A percentile compares a stretch with the other conserved stretches of the same genome.
phyloP scores from a whole-genome alignment of 1,139 yeast species.

The Debaryomyces coudertii region DNA sequence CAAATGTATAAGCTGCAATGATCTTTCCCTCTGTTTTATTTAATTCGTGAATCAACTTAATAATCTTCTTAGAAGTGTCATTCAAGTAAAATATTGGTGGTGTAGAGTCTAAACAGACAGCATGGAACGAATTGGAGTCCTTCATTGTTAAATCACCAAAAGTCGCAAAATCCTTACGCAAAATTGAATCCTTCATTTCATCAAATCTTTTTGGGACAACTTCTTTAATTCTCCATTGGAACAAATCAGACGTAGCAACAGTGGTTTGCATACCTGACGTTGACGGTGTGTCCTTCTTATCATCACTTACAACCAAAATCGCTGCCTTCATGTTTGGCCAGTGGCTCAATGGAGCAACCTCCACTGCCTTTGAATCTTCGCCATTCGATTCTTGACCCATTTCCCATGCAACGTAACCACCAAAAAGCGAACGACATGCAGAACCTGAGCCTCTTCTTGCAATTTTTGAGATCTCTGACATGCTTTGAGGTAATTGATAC shows the following conservation, averaged over 20 bases:
- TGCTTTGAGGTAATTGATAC: conserved; percentile 76
- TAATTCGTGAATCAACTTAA: conserved; percentile 77
- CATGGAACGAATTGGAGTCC: conserved; percentile 96
- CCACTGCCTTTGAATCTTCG: conserved; percentile 88
- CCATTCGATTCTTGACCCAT: conserved; percentile 82
- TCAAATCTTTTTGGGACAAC: conserved; percentile 87
- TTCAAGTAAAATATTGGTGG: conserved; percentile 97
- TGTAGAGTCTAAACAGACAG: conserved; percentile 90
- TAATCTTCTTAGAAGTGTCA: conserved; percentile 89
- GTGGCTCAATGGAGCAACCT: conserved; percentile 78
- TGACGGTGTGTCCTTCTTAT: conserved; percentile 91
- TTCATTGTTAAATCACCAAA: conserved; percentile 93
- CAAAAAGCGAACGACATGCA: conserved; percentile 94
- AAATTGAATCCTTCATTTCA: conserved; percentile 78
- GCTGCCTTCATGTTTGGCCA: conserved; percentile 96
- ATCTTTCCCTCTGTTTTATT: conserved; percentile 66
- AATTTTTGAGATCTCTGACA: conserved; percentile 83
- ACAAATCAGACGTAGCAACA: conserved; percentile 84
- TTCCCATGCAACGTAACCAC: conserved; percentile 99
- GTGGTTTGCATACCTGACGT: conserved; percentile 97
- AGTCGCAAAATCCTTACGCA: conserved; percentile 66
- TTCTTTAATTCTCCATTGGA: conserved; percentile 70
- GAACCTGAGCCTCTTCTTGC: conserved; percentile 99
- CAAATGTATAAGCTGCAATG: conserved; percentile 94
- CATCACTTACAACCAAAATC: conserved; percentile 88